Evolutionary conservation across 306 rosid genomes (phyloP).

Genomic region (Carpinus fangiana): DNA sequence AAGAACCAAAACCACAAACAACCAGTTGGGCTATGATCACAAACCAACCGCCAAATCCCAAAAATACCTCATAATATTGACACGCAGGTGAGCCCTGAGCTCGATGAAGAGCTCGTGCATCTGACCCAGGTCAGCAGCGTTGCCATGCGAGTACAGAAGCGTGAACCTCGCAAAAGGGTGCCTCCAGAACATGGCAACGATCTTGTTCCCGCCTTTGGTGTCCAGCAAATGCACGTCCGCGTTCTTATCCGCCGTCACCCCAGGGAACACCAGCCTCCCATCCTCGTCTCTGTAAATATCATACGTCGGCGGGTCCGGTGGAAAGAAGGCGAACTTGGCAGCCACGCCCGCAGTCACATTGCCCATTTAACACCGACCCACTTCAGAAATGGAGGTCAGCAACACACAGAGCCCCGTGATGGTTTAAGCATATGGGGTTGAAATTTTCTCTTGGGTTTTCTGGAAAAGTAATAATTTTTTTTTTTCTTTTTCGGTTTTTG

Average conservation of each 20-base stretch:
- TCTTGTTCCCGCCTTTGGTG: slow-evolving; percentile 70
- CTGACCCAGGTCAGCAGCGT: slow-evolving; percentile 98
- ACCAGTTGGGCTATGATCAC: not conserved
- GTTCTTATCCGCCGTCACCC: slow-evolving; percentile 71
- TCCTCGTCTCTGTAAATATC: slow-evolving; percentile 52
- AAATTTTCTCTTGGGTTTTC: not conserved
- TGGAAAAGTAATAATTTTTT: not conserved
- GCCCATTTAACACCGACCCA: slow-evolving; percentile 64
- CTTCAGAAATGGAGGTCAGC: slow-evolving; percentile 16
- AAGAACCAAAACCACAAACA: not conserved
- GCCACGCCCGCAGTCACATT: slow-evolving; percentile 91
- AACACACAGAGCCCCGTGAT: slow-evolving; percentile 9
- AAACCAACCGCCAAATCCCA: not conserved
- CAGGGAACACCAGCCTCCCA: slow-evolving; percentile 62
- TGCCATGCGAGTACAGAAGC: slow-evolving; percentile 89
- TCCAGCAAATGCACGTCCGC: slow-evolving; percentile 63
- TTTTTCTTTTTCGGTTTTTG: slow-evolving; percentile 8
- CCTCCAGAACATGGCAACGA: slow-evolving; percentile 89
- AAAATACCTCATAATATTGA: slow-evolving; percentile 83
- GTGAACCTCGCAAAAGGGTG: slow-evolving; percentile 87
- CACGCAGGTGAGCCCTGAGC: slow-evolving; percentile 96
- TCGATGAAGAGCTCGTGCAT: slow-evolving; percentile 90
- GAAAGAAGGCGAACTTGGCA: slow-evolving; percentile 93
- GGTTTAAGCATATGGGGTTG: slow-evolving; percentile 10
- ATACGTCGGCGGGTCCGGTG: slow-evolving; percentile 96